phyloP scores from a whole-genome alignment of 371 early-diverging fungal species.

The Rhizopus microsporus region DNA sequence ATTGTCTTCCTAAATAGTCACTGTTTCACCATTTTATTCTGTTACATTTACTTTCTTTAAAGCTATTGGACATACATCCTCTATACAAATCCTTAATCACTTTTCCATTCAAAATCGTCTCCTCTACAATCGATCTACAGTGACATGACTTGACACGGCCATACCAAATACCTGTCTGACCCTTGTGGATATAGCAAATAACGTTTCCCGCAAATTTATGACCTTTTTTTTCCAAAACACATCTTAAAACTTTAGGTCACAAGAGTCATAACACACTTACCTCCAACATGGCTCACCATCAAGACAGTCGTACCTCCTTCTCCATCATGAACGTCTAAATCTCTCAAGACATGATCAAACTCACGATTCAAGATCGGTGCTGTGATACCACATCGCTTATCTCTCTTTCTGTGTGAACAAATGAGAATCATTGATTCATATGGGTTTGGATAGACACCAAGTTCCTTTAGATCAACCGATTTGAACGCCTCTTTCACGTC shows the following conservation, averaged over 20 bases:
- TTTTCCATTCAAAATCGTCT: slow-evolving; percentile 54
- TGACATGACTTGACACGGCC: slow-evolving; percentile 67
- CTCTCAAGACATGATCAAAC: slow-evolving; percentile 61
- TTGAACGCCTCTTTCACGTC: slow-evolving; percentile 10
- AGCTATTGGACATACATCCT: slow-evolving; percentile 60
- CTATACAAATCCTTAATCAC: slow-evolving; percentile 66
- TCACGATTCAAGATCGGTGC: slow-evolving; percentile 73
- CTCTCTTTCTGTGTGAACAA: slow-evolving; percentile 78
- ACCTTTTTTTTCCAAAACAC: slow-evolving; percentile 26
- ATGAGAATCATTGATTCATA: slow-evolving; percentile 65
- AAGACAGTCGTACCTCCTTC: slow-evolving; percentile 53
- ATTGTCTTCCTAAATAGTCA: not conserved
- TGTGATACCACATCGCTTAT: slow-evolving; percentile 80
- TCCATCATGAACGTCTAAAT: slow-evolving; percentile 58
- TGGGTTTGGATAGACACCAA: slow-evolving; percentile 44
- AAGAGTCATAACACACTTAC: slow-evolving; percentile 26
- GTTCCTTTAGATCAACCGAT: slow-evolving; percentile 16
- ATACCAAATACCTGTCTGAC: slow-evolving; percentile 65
- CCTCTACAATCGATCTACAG: slow-evolving; percentile 57
- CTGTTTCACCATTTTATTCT: slow-evolving; percentile 24
- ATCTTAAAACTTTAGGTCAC: no score
- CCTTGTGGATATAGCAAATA: slow-evolving; percentile 61
- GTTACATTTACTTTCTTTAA: slow-evolving; percentile 25
- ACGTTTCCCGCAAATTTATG: slow-evolving; percentile 85
- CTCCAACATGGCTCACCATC: slow-evolving; percentile 74